Base-by-base conservation (phyloP, 495 filamentous ascomycete genomes). In the Lasiosphaeris hirsuta region DNA sequence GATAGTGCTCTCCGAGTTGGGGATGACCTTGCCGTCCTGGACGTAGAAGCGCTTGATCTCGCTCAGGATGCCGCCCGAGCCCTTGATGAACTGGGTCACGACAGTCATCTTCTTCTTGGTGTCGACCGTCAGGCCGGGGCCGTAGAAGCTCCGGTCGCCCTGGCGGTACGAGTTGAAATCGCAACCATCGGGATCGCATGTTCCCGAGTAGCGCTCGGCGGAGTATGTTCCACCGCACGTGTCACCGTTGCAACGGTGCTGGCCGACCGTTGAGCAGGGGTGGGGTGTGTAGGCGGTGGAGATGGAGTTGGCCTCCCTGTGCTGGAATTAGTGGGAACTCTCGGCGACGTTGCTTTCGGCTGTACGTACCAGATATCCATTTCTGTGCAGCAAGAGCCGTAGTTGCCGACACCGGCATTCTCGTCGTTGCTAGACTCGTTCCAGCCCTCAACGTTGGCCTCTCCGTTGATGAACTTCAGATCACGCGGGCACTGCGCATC, bases 131-230 rank as follows among this genome's bases (percentile, higher is more conserved):
- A 74, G 75, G 60, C 78, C 79, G 13, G 75, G 68, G 17, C 84
- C 85, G 69, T 80, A 88, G 79, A 86, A 89, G 60, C 65, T 66
- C 6, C 63, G 74, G 68, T 80, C 77, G 35, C 86, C 85, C 71
- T 81, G 73, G 49, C 80, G 81, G 80, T 82, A 90, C 13, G 84
- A 77, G 81, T 90, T 90, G 81, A 86, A 88, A 62, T 89, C 86
- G 69, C 87, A 90, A 14, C 75, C 75, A 63, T 76, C 84, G 56
- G 87, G 83, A 63, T 91, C 88, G 65, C 87, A 90, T 52, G 82
- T 79, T 43, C 79, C 83, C 41, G 68, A 69, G 62, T 76, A 79
- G 55, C 76, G 67, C 60, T 70, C 65, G 17, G 67, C 64, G 3
- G 72, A 75, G 67, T 80, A 80, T 8, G 75, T 78, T 36, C 76